phyloP scores from a whole-genome alignment of 1,284 basidiomycete species.

The Paramarasmius palmivorus region DNA sequence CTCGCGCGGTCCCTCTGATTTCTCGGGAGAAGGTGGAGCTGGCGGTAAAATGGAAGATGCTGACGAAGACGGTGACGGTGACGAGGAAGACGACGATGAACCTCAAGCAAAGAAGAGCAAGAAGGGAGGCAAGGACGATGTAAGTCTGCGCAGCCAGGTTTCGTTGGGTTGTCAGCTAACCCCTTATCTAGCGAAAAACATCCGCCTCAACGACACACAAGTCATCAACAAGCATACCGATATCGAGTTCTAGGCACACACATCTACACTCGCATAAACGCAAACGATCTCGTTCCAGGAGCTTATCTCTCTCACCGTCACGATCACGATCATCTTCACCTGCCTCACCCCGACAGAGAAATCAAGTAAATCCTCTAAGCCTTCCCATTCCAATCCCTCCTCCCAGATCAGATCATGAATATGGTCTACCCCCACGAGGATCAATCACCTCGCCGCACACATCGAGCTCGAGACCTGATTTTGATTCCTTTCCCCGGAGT shows the following conservation, averaged over 20 bases:
- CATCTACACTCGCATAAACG: not conserved
- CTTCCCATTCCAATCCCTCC: no score
- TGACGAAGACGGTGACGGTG: conserved; percentile 45
- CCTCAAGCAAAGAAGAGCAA: not conserved
- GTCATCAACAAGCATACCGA: not conserved
- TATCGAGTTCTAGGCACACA: not conserved
- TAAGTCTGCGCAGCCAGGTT: not conserved
- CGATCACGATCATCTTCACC: no score
- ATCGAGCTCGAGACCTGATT: no score
- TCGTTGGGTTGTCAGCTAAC: not conserved
- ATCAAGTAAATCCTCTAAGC: no score
- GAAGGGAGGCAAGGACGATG: not conserved
- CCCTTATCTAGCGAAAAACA: not conserved
- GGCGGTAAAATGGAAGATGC: conserved; percentile 34
- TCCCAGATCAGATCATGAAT: no score
- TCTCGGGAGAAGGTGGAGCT: conserved; percentile 23
- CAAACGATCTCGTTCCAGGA: not conserved
- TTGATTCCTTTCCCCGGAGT: no score
- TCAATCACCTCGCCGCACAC: no score
- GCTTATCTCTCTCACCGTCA: not conserved
- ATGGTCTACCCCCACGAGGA: no score
- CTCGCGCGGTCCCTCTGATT: conserved; percentile 44
- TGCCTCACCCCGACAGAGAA: no score
- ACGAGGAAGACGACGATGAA: conserved; percentile 38
- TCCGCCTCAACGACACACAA: no score